Evolutionary conservation across 257 asterid genomes (phyloP).

Genomic region (Datura wrightii): DNA sequence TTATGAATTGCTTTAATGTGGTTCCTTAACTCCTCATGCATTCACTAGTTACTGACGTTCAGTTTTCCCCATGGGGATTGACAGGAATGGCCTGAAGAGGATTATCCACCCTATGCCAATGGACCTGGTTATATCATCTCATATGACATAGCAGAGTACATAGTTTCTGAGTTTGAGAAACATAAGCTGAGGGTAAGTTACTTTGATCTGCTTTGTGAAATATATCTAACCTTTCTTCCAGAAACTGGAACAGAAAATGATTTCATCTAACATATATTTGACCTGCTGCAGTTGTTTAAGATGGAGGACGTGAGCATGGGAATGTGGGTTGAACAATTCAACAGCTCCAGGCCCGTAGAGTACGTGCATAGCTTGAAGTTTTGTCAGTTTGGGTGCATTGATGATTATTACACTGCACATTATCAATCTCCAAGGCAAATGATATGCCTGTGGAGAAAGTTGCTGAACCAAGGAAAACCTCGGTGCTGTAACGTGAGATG

Average conservation of each 20-base stretch:
- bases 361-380: slow-evolving; percentile 88
- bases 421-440: slow-evolving; percentile 95
- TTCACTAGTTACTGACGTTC: slow-evolving; percentile 29
- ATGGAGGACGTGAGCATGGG: slow-evolving; percentile 99
- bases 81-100: slow-evolving; percentile 98
- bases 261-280: background rate
- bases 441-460: slow-evolving; percentile 90
- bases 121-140: slow-evolving; percentile 95
- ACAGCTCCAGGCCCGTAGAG: slow-evolving; percentile 62
- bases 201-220: slow-evolving; percentile 4
- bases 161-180: slow-evolving; percentile 78
- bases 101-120: slow-evolving; percentile 91
- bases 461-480: slow-evolving; percentile 62
- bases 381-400: slow-evolving; percentile 91
- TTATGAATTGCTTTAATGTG: slow-evolving; percentile 3
- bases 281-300: slow-evolving; percentile 71
- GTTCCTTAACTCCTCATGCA: background rate
- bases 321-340: slow-evolving; percentile 92
- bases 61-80: slow-evolving; percentile 32
- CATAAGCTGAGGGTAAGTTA: slow-evolving; percentile 76
- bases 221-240: slow-evolving; percentile 1
- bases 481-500: slow-evolving; percentile 90
- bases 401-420: slow-evolving; percentile 82
- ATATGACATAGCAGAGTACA: slow-evolving; percentile 68
- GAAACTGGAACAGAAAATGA: background rate